These are phyloP conservation scores for Phyllosticta paracitricarpa DNA, from an alignment of 2,329 filamentous ascomycete genomes.

Conservation along the genomic window DNA sequence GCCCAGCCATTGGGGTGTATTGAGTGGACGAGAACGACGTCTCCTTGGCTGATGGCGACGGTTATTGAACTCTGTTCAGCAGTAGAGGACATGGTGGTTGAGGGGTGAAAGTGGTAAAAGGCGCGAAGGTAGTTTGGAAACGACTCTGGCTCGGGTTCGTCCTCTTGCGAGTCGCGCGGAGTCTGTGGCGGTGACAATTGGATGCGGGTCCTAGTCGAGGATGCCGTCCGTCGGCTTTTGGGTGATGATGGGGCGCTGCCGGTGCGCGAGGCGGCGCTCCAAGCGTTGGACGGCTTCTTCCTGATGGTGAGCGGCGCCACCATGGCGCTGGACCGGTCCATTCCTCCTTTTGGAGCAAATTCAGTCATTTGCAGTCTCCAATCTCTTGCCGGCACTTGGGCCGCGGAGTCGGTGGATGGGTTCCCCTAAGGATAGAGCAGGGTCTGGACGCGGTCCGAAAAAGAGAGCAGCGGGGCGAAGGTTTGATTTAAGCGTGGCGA, in stretches of 20 bases:
- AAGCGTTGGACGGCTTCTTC: constrained; percentile 12
- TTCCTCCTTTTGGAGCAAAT: constrained; percentile 1
- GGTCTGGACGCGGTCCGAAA: neutral
- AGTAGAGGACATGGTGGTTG: constrained; percentile 64
- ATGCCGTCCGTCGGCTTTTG: neutral
- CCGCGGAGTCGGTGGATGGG: neutral
- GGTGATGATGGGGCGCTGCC: constrained; percentile 4
- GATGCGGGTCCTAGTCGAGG: constrained; percentile 16
- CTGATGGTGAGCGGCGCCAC: constrained; percentile 18
- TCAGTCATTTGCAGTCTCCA: constrained; percentile 7
- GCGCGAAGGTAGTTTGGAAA: constrained; percentile 94
- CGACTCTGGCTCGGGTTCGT: constrained; percentile 41
- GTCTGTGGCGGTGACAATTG: constrained; percentile 73
- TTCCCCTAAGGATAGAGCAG: neutral
- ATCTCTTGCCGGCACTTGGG: neutral
- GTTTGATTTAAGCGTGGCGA: neutral
- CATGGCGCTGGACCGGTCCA: constrained; percentile 14
- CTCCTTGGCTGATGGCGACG: constrained; percentile 76
- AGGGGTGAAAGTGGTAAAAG: constrained; percentile 84
- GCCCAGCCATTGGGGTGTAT: constrained; percentile 98
- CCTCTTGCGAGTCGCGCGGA: constrained; percentile 54
- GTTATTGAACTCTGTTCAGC: constrained; percentile 60
- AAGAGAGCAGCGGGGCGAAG: neutral
- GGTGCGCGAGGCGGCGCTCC: constrained; percentile 1
- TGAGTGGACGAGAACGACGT: constrained; percentile 88